A percentile compares a stretch with the other conserved stretches of the same genome.
phyloP scores from a whole-genome alignment of 2,329 filamentous ascomycete species.

The Paecilomyces niveus region DNA sequence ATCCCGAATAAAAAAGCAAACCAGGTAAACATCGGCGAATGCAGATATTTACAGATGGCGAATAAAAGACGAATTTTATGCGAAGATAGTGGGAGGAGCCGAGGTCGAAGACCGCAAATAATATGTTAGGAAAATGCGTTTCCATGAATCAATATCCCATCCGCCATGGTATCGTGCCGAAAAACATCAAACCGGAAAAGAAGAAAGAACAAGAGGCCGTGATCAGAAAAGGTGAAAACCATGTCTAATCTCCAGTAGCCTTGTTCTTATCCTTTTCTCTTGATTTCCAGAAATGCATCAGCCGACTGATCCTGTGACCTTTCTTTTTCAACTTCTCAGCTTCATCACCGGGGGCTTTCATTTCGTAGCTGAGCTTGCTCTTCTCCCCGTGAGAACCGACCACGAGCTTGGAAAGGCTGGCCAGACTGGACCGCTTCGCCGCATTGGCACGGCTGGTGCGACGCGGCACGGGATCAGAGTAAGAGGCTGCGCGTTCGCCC shows the following conservation, averaged over 20 bases:
- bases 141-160: neutral
- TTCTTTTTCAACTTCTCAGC: conserved; percentile 37
- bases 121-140: neutral
- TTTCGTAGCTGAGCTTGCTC: conserved; percentile 39
- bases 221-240: neutral
- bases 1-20: neutral
- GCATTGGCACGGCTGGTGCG: conserved; percentile 33
- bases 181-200: conserved; percentile 7
- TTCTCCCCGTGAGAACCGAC: conserved; percentile 36
- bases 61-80: neutral
- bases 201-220: conserved; percentile 9
- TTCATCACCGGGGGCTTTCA: conserved; percentile 35
- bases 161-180: neutral
- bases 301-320: conserved; percentile 37
- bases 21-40: neutral
- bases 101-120: neutral
- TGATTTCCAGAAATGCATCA: conserved; percentile 44
- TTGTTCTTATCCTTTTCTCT: conserved; percentile 37
- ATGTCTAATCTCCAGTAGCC: conserved; percentile 11
- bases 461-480: conserved; percentile 32
- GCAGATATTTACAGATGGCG: neutral
- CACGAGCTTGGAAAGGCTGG: conserved; percentile 42
- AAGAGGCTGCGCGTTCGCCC: conserved; percentile 38
- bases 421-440: conserved; percentile 41
- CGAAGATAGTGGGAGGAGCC: neutral